phyloP scores from a whole-genome alignment of 1,284 basidiomycete species.

The Tilletiaria anomala region DNA sequence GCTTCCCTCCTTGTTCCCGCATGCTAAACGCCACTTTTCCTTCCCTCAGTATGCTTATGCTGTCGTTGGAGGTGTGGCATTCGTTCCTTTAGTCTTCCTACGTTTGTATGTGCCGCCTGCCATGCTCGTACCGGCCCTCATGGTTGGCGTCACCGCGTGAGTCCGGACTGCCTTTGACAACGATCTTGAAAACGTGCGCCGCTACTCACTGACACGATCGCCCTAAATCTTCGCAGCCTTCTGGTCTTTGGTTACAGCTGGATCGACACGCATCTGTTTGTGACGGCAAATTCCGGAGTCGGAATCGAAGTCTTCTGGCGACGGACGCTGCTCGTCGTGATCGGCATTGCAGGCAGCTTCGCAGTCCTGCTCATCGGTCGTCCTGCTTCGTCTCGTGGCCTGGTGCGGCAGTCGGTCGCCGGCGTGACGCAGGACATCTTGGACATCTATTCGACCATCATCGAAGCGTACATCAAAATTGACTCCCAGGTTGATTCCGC shows the following conservation, averaged over 20 bases:
- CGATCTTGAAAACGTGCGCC: not conserved
- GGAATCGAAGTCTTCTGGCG: conserved; percentile 50
- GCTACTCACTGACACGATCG: too few species aligned
- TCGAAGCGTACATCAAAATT: conserved; percentile 44
- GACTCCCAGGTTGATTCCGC: conserved; percentile 13
- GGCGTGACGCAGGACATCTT: conserved; percentile 34
- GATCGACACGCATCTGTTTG: conserved; percentile 48
- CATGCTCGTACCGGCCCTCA: conserved; percentile 38
- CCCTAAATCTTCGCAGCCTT: too few species aligned
- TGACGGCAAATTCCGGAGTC: conserved; percentile 45
- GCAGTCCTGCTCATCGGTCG: conserved; percentile 48
- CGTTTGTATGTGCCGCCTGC: conserved; percentile 46
- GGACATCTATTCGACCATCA: conserved; percentile 43
- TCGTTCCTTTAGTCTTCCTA: conserved; percentile 48
- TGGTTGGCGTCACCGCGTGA: conserved; percentile 36
- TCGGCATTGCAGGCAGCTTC: conserved; percentile 44
- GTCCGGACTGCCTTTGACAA: not conserved
- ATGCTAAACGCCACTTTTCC: conserved; percentile 48
- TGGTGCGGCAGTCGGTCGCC: conserved; percentile 41
- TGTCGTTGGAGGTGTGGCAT: too few species aligned
- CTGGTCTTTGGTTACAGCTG: conserved; percentile 53
- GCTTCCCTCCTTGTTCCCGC: conserved; percentile 47
- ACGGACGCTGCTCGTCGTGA: conserved; percentile 43
- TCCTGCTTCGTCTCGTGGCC: conserved; percentile 45
- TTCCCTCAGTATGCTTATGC: conserved; percentile 48